phyloP scores from a whole-genome alignment of 1,284 basidiomycete species.

The Rugosomyces carneus region DNA sequence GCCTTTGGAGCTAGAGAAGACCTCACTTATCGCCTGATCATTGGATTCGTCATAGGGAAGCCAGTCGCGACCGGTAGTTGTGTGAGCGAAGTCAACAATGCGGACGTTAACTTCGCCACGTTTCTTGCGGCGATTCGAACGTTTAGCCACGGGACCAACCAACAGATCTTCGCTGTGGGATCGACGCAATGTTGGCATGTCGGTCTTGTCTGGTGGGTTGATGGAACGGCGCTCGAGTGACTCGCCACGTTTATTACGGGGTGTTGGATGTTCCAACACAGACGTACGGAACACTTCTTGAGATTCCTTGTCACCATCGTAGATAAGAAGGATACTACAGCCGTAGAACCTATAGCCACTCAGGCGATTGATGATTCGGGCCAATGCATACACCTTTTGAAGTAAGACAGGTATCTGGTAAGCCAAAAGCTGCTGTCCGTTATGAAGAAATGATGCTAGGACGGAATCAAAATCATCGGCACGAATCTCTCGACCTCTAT shows the following conservation, averaged over 20 bases:
- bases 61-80: slow-evolving; percentile 94
- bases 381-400: slow-evolving; percentile 91
- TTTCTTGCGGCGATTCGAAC: slow-evolving; percentile 54
- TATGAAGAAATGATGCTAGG: slow-evolving; percentile 78
- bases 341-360: slow-evolving; percentile 97
- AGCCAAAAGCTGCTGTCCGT: slow-evolving; percentile 79
- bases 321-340: slow-evolving; percentile 94
- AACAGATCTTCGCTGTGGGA: slow-evolving; percentile 74
- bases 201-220: slow-evolving; percentile 31
- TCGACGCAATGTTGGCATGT: slow-evolving; percentile 50
- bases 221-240: slow-evolving; percentile 57
- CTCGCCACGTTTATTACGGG: slow-evolving; percentile 70
- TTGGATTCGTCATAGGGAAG: slow-evolving; percentile 50
- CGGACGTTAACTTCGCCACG: slow-evolving; percentile 94
- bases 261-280: slow-evolving; percentile 60
- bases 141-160: slow-evolving; percentile 55
- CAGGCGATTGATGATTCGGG: slow-evolving; percentile 82
- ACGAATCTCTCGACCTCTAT: slow-evolving; percentile 86
- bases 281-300: slow-evolving; percentile 70
- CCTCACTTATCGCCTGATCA: slow-evolving; percentile 36
- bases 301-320: slow-evolving; percentile 88
- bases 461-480: slow-evolving; percentile 81
- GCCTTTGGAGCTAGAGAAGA: slow-evolving; percentile 59
- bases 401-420: slow-evolving; percentile 92
- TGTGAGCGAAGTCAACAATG: slow-evolving; percentile 98